Evolutionary conservation across 352 stramenopile genomes (phyloP).

Genomic region (Globisporangium megalacanthum): DNA sequence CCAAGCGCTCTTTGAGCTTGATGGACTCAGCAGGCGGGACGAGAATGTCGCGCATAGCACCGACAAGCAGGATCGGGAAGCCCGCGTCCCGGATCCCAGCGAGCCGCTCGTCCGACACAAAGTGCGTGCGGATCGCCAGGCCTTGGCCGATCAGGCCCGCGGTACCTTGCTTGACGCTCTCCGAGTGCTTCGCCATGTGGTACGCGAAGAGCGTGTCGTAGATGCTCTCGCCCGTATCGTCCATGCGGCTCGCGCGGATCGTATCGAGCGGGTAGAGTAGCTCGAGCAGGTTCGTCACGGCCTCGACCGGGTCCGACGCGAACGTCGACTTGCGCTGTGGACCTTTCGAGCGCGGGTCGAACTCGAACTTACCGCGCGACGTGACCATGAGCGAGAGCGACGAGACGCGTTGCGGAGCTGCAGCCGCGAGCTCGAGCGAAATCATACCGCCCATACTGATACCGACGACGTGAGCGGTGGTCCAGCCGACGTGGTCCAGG

Average conservation of each 20-base stretch:
- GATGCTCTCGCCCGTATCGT: slow-evolving; percentile 21
- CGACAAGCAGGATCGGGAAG: slow-evolving; percentile 43
- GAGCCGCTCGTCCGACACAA: slow-evolving; percentile 30
- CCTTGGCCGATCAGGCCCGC: not conserved
- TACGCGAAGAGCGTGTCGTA: slow-evolving; percentile 40
- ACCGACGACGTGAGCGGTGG: slow-evolving; percentile 39
- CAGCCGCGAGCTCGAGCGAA: slow-evolving; percentile 41
- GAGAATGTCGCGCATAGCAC: slow-evolving; percentile 9
- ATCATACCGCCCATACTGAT: slow-evolving; percentile 73
- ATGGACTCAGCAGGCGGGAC: slow-evolving; percentile 25
- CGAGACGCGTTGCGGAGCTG: slow-evolving; percentile 36
- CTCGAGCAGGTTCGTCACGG: slow-evolving; percentile 40
- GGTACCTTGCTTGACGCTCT: slow-evolving; percentile 4
- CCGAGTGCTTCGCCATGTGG: slow-evolving; percentile 21
- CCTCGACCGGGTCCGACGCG: slow-evolving; percentile 23
- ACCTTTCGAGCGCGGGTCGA: slow-evolving; percentile 21
- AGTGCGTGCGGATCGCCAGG: slow-evolving; percentile 6
- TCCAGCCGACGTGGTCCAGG: slow-evolving; percentile 46
- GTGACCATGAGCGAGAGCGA: slow-evolving; percentile 63
- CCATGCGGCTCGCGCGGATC: slow-evolving; percentile 22
- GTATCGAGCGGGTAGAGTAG: slow-evolving; percentile 49
- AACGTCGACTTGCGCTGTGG: slow-evolving; percentile 35
- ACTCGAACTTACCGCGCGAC: slow-evolving; percentile 40
- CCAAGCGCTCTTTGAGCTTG: slow-evolving; percentile 27
- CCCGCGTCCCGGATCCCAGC: slow-evolving; percentile 27